phyloP scores from a whole-genome alignment of 2,329 filamentous ascomycete species.

The Claviceps quebecensis region DNA sequence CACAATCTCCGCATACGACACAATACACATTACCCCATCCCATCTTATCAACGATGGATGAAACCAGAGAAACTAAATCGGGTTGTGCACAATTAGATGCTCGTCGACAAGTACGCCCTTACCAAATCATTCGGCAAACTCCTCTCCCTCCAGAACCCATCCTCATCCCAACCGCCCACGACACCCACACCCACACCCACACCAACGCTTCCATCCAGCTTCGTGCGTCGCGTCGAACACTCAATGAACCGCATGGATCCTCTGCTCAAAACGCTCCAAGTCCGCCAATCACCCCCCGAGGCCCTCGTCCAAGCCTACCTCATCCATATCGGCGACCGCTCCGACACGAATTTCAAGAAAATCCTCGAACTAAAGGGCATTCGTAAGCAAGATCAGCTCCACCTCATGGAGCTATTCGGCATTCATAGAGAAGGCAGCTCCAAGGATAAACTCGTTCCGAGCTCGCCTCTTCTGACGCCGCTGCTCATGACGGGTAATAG shows the following conservation, averaged over 20 bases:
- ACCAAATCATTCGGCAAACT: constrained; percentile 66
- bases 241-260: constrained; percentile 81
- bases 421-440: constrained; percentile 64
- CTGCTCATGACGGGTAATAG: constrained; percentile 34
- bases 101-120: constrained; percentile 84
- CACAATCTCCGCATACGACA: neutral
- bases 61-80: neutral
- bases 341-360: constrained; percentile 89
- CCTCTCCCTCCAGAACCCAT: constrained; percentile 45
- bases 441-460: constrained; percentile 56
- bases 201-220: constrained; percentile 37
- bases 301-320: constrained; percentile 93
- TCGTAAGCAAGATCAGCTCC: constrained; percentile 64
- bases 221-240: constrained; percentile 72
- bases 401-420: constrained; percentile 73
- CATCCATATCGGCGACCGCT: constrained; percentile 89
- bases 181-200: no score
- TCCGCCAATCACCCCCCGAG: constrained; percentile 80
- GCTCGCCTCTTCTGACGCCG: constrained; percentile 56
- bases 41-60: neutral
- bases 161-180: constrained; percentile 19
- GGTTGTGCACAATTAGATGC: constrained; percentile 46
- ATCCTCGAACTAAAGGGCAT: constrained; percentile 93
- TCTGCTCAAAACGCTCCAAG: constrained; percentile 90
- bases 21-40: neutral